Evolutionary conservation across 1,284 basidiomycete species (phyloP).

Genomic region (Spongiforma sp.): DNA sequence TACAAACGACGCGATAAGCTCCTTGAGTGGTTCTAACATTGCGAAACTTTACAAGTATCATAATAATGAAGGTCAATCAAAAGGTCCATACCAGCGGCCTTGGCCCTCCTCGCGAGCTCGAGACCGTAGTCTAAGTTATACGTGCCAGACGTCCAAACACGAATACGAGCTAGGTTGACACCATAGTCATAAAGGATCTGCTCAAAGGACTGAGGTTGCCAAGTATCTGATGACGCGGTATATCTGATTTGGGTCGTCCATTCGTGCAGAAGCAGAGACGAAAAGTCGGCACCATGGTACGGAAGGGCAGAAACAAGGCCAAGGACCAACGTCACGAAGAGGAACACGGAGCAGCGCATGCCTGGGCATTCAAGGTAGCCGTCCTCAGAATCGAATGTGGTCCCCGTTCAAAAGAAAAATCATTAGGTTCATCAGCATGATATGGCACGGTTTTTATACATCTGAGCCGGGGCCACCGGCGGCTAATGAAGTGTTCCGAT

Average conservation of each 20-base stretch:
- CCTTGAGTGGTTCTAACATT: background rate
- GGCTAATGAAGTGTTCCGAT: no score
- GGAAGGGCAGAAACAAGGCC: conserved; percentile 14
- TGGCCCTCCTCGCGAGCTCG: conserved; percentile 16
- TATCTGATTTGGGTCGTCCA: conserved; percentile 7
- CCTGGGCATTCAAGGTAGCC: no score
- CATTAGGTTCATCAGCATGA: no score
- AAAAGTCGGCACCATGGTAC: conserved; percentile 24
- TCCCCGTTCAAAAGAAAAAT: no score
- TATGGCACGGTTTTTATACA: no score
- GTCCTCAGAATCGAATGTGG: no score
- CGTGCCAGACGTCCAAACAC: conserved; percentile 18
- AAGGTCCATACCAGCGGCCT: conserved; percentile 19
- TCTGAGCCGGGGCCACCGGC: no score
- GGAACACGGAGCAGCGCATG: conserved; percentile 8
- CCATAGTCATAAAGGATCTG: conserved; percentile 13
- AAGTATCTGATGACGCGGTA: background rate
- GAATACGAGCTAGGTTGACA: conserved; percentile 21
- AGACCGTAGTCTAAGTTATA: conserved; percentile 20
- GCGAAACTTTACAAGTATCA: conserved; percentile 15
- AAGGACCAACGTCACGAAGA: background rate
- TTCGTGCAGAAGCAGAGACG: conserved; percentile 22
- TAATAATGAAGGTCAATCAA: conserved; percentile 19
- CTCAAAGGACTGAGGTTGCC: conserved; percentile 15
- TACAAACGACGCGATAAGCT: conserved; percentile 4